Percentiles rank a stretch among this genome's conserved stretches.
Conservation (phyloP, 768 basidiomycete species). For the Lactarius tabidus region DNA sequence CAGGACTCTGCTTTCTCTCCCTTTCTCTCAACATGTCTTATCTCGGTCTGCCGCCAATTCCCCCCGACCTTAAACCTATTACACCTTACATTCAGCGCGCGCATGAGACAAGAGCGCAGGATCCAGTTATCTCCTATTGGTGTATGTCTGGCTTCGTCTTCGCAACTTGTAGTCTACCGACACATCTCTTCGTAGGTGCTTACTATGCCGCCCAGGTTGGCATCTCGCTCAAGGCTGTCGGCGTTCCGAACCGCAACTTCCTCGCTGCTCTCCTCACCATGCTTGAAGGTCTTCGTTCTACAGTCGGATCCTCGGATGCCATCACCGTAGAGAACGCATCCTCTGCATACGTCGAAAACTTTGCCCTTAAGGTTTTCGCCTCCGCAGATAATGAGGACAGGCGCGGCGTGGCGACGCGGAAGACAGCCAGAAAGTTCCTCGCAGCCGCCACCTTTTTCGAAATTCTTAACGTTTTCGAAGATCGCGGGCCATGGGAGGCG, state of each 20-base stretch:
- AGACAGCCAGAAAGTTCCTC: conserved; percentile 89
- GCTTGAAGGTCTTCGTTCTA: conserved; percentile 77
- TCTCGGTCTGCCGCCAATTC: conserved; percentile 57
- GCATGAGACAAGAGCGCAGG: conserved; percentile 75
- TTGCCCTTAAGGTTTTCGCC: conserved; percentile 85
- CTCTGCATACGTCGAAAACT: conserved; percentile 91
- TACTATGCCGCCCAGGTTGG: conserved; percentile 92
- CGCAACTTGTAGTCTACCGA: not conserved
- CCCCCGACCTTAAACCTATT: conserved; percentile 60
- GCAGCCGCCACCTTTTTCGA: conserved; percentile 95
- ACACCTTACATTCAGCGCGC: conserved; percentile 85
- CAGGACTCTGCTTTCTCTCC: not conserved
- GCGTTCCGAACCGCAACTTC: conserved; percentile 56
- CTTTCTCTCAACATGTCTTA: conserved; percentile 26
- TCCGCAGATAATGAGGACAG: conserved; percentile 91
- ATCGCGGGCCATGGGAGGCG: conserved; percentile 22
- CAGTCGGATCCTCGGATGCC: conserved; percentile 71
- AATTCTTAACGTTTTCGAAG: conserved; percentile 66
- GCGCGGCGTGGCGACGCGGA: conserved; percentile 72
- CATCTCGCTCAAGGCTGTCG: conserved; percentile 68
- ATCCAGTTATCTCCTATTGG: conserved; percentile 93
- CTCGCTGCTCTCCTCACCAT: conserved; percentile 69
- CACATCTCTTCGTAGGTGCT: conserved; percentile 51
- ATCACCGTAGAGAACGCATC: conserved; percentile 79
- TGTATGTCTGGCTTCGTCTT: conserved; percentile 50